Evolutionary conservation across 31 red algal species (phyloP), one percentile per base, ranked within the genome.

Genomic region (Odonthalia washingtoniensis): DNA sequence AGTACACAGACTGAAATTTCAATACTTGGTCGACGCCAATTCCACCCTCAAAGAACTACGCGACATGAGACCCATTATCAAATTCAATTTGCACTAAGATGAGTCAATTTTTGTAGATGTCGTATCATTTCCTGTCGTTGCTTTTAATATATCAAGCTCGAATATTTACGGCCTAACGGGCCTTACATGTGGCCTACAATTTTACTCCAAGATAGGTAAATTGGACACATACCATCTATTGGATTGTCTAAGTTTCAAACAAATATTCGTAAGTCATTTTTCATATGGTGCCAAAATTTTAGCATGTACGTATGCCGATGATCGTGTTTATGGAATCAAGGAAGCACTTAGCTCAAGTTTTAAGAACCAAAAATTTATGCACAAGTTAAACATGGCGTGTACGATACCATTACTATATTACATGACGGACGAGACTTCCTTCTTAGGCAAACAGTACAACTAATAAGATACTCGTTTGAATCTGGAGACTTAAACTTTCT

Each of bases 281-380:
- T 83, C 80, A 5, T 83, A 41, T 40, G 63, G 57, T 4, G 80
- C 80, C 2, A 52, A 83, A 26, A 83, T 84, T 4, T 42, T 84
- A 2, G 81, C 67, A 5, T 42, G 65, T 32, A 5, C 65, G 14
- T 38, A 72, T 2, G 63, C 39, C 2, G 81, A 70, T 41, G 65
- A 84, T 36, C 4, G 63, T 45, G 34, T 36, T 5, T 72, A 33
- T 37, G 28, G 49, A 17, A 35, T 84, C 40, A 70, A 73, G 64
- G 1, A 38, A 3, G 14, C 65, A 5, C 16, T 52, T 1, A 12
- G 2, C 3, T 57, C 40, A 6, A 6, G 18, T 72, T 57, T 21
- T 57, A 57, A 9, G 21, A 30, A 43, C 31, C 6, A 38, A 6
- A 6, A 46, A 43, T 41, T 84, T 38, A 2, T 3, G 2, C 81